A percentile compares a stretch with the other conserved stretches of the same genome.
Conservation (phyloP, 108 stramenopile genomes). For the Pseudonitzschia pungens region DNA sequence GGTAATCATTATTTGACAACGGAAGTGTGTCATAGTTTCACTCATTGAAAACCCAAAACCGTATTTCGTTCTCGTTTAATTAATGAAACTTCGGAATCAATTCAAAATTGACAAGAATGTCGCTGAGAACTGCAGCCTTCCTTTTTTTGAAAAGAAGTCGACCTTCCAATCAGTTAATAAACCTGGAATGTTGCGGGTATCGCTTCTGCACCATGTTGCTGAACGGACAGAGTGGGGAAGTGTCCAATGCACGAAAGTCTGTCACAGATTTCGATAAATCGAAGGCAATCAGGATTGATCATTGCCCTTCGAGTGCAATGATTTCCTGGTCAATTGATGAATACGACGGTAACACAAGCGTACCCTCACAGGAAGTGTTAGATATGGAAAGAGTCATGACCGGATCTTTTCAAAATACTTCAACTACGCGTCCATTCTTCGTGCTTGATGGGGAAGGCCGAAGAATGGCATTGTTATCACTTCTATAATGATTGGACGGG, state of each 20-base stretch:
- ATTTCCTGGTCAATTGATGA: not conserved
- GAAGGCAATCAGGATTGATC: slow-evolving; percentile 5
- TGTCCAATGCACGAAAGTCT: not conserved
- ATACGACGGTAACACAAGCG: not conserved
- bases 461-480: slow-evolving; percentile 12
- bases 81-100: not conserved
- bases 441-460: slow-evolving; percentile 7
- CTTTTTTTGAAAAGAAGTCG: not conserved
- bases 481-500: not conserved
- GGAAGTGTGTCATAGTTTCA: too few species aligned
- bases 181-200: not conserved
- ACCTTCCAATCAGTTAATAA: not conserved
- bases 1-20: too few species aligned
- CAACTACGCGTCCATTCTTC: slow-evolving; percentile 9
- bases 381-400: not conserved
- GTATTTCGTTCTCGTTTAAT: too few species aligned
- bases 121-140: not conserved
- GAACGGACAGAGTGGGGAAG: not conserved
- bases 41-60: not conserved
- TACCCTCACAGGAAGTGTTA: not conserved
- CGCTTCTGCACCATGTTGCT: not conserved
- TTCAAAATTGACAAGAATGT: not conserved
- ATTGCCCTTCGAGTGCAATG: not conserved
- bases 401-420: not conserved
- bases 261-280: not conserved